Evolutionary conservation across 1,284 basidiomycete genomes (phyloP), one percentile per base, ranked within the genome.

Genomic region (Malassezia dermatis): DNA sequence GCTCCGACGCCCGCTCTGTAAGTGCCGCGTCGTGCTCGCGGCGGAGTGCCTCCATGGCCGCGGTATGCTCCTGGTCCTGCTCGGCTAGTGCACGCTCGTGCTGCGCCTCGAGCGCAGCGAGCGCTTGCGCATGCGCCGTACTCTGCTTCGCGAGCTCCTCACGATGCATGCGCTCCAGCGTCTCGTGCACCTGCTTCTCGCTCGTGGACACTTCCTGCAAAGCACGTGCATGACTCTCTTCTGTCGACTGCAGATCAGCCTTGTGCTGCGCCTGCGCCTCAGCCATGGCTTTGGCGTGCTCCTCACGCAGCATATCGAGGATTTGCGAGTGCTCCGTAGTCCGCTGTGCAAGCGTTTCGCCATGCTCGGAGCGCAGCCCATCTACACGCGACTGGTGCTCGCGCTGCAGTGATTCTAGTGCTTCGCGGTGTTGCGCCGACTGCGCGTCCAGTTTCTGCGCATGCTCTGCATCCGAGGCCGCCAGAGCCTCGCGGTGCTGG

Each of bases 11-110:
- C 8, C 21, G 31, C 23, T 30, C 2, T 10, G 47, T 27, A 1
- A 54, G 27, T 17, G 46, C 30, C n/a, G 37, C 6, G 3, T 37
- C 32, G 41, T 56, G 48, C 44, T 35, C 28, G 42, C 30, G 13
- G 4, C 32, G 19, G n/a, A 56, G 37, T 10, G n/a, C 24, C 31
- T 55, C 27, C 27, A 43, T 15, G n/a, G 19, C 15, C 6, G 30
- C 19, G 2, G 40, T 32, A 30, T 55, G 53, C 47, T 48, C 19
- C 19, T 55, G 30, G 34, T 26, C 35, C n/a, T 50, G 42, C 24
- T 32, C 19, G 4, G 32, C 41, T 8, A 19, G 37, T 5, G 19
- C 37, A 3, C 19, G n/a, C 37, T 19, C 19, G 19, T 21, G n/a
- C 34, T 39, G 27, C 21, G 46, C 34, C 21, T 28, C 31, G 17